phyloP scores from a whole-genome alignment of 495 filamentous ascomycete genomes.

The Annulohypoxylon moriforme region DNA sequence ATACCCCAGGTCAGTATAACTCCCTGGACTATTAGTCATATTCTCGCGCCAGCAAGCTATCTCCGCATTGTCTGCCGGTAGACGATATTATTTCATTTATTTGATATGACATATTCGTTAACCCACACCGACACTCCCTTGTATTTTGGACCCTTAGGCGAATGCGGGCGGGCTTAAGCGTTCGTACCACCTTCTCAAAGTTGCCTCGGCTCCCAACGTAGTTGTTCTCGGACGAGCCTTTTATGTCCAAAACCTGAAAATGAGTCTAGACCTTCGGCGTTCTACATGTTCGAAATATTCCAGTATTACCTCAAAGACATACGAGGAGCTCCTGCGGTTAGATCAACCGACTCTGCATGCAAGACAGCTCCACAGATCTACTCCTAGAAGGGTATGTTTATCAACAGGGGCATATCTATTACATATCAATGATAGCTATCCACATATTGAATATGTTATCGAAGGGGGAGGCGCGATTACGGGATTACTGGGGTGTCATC shows the following conservation, averaged over 20 bases:
- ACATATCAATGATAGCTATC: background rate
- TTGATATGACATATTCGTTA: background rate
- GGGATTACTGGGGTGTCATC: background rate
- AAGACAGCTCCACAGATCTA: background rate
- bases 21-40: background rate
- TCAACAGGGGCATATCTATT: background rate
- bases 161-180: background rate
- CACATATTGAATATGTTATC: background rate
- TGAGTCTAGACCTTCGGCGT: background rate
- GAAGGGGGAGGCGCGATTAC: background rate
- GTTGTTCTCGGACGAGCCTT: background rate
- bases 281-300: background rate
- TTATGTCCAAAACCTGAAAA: background rate
- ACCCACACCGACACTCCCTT: conserved; percentile 8
- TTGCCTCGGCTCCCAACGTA: background rate
- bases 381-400: background rate
- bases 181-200: background rate
- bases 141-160: background rate
- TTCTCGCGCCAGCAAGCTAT: background rate
- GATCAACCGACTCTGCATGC: background rate
- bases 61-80: background rate
- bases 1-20: background rate
- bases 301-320: background rate
- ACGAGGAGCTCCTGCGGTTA: background rate
- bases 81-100: background rate